phyloP scores from a whole-genome alignment of 2,329 filamentous ascomycete species.

The Phyllosticta paracitricarpa region DNA sequence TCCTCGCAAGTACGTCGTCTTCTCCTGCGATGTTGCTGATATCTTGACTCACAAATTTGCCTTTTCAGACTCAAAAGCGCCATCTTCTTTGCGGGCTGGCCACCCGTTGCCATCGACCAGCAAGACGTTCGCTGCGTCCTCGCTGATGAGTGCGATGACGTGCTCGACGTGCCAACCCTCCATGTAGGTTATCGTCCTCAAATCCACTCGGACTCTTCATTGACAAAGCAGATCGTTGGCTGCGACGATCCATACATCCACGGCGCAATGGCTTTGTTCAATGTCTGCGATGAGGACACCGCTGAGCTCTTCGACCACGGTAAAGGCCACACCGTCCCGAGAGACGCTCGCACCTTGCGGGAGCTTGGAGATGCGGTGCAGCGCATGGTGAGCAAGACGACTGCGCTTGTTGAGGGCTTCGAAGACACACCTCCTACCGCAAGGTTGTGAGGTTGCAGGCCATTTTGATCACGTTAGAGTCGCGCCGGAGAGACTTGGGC shows the following conservation, averaged over 20 bases:
- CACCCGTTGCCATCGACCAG: constrained; percentile 25
- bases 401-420: neutral
- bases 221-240: constrained; percentile 16
- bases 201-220: constrained; percentile 5
- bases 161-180: constrained; percentile 32
- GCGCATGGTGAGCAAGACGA: neutral
- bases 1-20: neutral
- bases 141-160: constrained; percentile 30
- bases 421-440: neutral
- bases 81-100: constrained; percentile 41
- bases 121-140: constrained; percentile 23
- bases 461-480: neutral
- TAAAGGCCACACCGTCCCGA: constrained; percentile 53
- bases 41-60: neutral
- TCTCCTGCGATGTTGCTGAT: neutral
- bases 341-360: constrained; percentile 21
- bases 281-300: constrained; percentile 50
- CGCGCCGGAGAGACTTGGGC: neutral
- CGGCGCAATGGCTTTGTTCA: constrained; percentile 51
- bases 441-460: neutral
- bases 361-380: constrained; percentile 21
- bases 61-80: constrained; percentile 28
- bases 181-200: constrained; percentile 24
- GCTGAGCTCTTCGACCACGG: constrained; percentile 56
- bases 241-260: constrained; percentile 48